Conservation (phyloP, 345 rosid species). For the Euphorbia tirucalli region DNA sequence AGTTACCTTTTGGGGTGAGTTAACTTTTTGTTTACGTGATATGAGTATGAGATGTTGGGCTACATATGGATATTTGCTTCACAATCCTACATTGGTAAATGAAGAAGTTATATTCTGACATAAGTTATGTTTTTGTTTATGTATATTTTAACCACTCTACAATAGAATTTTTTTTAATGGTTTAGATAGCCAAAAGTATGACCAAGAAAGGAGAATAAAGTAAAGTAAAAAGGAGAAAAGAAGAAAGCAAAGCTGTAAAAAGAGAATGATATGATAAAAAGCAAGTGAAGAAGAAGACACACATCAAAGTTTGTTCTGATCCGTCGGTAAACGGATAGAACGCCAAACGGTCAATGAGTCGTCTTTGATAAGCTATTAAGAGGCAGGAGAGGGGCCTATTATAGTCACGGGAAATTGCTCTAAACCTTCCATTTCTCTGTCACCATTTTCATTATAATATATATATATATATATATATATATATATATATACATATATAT, state of each 20-base stretch:
- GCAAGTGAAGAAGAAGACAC: constrained; percentile 25
- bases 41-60: too few relatives aligned
- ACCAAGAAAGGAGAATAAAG: background rate
- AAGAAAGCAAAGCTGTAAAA: background rate
- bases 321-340: constrained; percentile 7
- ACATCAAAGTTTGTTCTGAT: constrained; percentile 14
- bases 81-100: too few relatives aligned
- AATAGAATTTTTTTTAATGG: too few relatives aligned
- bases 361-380: constrained; percentile 21
- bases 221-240: background rate
- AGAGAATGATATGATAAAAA: background rate
- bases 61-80: too few relatives aligned
- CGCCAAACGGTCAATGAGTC: constrained; percentile 23
- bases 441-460: too few relatives aligned
- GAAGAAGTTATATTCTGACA: too few relatives aligned
- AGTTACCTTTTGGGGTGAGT: too few relatives aligned
- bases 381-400: constrained; percentile 27
- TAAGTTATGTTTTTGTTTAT: too few relatives aligned
- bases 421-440: constrained; percentile 9
- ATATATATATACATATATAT: too few relatives aligned
- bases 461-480: too few relatives aligned
- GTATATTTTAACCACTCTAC: too few relatives aligned
- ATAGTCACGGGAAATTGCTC: constrained; percentile 39
- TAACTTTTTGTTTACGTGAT: too few relatives aligned
- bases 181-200: background rate